phyloP scores from a whole-genome alignment of 768 basidiomycete species.

The Mrakia gelida region DNA sequence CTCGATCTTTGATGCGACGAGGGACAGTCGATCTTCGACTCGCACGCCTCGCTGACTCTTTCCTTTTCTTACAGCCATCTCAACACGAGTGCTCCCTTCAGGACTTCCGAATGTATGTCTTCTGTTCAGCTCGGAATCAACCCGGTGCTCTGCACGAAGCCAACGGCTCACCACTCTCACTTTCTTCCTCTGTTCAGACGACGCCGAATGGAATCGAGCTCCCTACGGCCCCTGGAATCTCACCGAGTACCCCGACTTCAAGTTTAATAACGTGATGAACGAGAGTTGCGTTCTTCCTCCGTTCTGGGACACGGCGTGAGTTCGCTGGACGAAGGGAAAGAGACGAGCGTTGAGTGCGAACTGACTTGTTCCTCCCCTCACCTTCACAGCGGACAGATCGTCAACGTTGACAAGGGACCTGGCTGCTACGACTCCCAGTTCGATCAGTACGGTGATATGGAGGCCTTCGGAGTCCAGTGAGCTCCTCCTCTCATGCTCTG shows the following conservation, averaged over 20 bases:
- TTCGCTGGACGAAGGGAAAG: constrained; percentile 47
- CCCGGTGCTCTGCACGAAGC: no score
- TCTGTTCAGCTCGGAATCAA: not conserved
- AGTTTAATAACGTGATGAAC: constrained; percentile 52
- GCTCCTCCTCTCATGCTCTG: not conserved
- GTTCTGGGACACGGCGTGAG: constrained; percentile 68
- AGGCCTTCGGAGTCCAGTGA: constrained; percentile 81
- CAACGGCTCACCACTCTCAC: no score
- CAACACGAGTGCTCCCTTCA: constrained; percentile 76
- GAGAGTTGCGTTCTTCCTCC: constrained; percentile 65
- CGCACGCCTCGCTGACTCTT: not conserved
- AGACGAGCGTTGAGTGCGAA: constrained; percentile 32
- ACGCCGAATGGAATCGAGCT: constrained; percentile 28
- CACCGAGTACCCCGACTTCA: constrained; percentile 70
- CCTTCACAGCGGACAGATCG: constrained; percentile 26
- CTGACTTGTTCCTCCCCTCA: no score
- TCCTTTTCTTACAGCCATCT: constrained; percentile 53
- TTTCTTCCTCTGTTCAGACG: not conserved
- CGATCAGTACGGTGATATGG: constrained; percentile 94
- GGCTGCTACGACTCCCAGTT: constrained; percentile 84
- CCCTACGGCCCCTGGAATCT: constrained; percentile 73
- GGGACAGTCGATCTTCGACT: not conserved
- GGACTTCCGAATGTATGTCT: constrained; percentile 59
- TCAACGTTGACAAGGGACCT: constrained; percentile 51
- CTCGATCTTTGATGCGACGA: not conserved